phyloP scores from a whole-genome alignment of 306 rosid genomes.

The Corylus americana region DNA sequence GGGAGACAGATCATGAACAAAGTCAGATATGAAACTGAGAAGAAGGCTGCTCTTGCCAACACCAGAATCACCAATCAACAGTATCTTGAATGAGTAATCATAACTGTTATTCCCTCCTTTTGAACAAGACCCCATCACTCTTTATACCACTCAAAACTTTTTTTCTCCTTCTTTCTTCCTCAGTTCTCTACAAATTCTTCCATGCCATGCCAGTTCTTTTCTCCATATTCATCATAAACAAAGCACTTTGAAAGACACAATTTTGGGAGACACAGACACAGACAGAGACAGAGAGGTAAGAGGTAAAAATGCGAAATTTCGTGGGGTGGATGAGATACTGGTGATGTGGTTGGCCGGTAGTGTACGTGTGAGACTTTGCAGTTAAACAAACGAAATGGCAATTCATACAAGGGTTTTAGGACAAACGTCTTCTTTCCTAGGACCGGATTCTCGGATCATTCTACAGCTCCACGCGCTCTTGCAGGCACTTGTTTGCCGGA shows the following conservation, averaged over 20 bases:
- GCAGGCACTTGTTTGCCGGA: constrained; percentile 21
- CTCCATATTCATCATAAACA: constrained; percentile 9
- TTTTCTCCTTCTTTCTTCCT: background rate
- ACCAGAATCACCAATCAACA: constrained; percentile 91
- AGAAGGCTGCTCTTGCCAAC: constrained; percentile 97
- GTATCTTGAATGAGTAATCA: constrained; percentile 89
- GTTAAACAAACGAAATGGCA: constrained; percentile 22
- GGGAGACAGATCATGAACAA: constrained; percentile 68
- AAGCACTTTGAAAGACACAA: constrained; percentile 1
- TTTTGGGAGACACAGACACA: background rate
- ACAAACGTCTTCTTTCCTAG: constrained; percentile 41
- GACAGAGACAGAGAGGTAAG: background rate
- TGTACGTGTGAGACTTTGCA: constrained; percentile 37
- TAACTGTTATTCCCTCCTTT: constrained; percentile 50
- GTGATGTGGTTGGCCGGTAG: constrained; percentile 41
- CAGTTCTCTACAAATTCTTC: background rate
- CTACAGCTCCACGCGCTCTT: constrained; percentile 44
- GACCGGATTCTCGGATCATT: background rate
- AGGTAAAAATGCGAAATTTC: constrained; percentile 26
- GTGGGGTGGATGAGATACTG: constrained; percentile 8
- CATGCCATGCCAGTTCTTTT: background rate
- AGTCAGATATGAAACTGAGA: constrained; percentile 76
- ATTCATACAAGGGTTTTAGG: constrained; percentile 19
- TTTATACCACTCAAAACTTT: background rate
- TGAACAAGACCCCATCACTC: constrained; percentile 58